Base-by-base conservation (phyloP, 1,284 basidiomycete species). In the Sanghuangporus weigelae region DNA sequence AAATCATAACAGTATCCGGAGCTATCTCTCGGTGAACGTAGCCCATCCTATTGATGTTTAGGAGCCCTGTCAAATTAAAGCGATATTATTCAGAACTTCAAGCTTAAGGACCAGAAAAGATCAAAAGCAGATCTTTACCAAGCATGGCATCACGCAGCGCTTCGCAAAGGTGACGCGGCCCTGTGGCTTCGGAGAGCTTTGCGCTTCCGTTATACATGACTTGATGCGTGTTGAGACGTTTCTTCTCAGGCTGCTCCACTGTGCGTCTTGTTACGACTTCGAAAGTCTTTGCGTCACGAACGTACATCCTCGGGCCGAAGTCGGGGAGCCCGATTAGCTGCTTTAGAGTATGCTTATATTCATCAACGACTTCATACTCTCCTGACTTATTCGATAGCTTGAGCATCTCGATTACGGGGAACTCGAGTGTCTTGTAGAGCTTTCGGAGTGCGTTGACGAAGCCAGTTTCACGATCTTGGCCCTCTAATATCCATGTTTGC, bases 401-500 rank as follows among this genome's bases (percentile, higher is more conserved):
- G 21, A 51, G 6, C 21, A 51, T 51, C 21, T 23, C 49, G 36
- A 38, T 3, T 10, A 39, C 53, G 12, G 53, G 53, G 53, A 54
- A 54, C 5, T 35, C 53, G 7, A 53, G 11, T 19, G 58, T 38
- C 16, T 39, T 38, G 49, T 49, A 42, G 19, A 60, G 19, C 19
- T 31, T n/a, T 5, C 58, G 58, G 19, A 50, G 46, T 0, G 58
- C 58, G n/a, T 12, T 21, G 14, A 60, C 11, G 31, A 60, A 60
- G 6, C 48, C 46, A 11, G 48, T 35, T 51, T 60, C 58, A 16
- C 58, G 58, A 51, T 60, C 58, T 35, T 60, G 58, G 48, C 58
- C 58, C 31, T 51, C 58, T 16, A 60, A 48, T 12, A 60, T 26
- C 48, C 48, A 51, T 19, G 48, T 26, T 16, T 31, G 19, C 38